Evolutionary conservation across 2,329 filamentous ascomycete genomes (phyloP).

Genomic region (Fragosphaeria purpurea): DNA sequence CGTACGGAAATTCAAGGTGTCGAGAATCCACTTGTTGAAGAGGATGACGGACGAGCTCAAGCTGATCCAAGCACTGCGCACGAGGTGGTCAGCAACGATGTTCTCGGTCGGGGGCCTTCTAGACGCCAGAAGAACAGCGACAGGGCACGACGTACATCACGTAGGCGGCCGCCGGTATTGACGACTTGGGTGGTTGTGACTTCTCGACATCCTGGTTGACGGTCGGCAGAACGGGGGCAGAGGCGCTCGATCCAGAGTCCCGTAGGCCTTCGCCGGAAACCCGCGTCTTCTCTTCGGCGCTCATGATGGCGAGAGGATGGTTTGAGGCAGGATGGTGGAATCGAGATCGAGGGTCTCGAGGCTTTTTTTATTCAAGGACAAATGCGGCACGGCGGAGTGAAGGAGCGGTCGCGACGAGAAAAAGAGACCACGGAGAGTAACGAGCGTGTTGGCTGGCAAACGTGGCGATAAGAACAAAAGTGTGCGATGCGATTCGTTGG

Average conservation of each 20-base stretch:
- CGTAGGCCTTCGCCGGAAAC: conserved; percentile 67
- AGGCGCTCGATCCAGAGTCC: conserved; percentile 30
- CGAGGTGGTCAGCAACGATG: not conserved
- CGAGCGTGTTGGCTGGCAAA: too few species aligned
- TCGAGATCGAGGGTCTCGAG: not conserved
- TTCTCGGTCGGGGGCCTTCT: not conserved
- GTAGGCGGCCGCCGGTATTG: conserved; percentile 76
- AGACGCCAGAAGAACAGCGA: not conserved
- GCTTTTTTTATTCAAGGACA: too few species aligned
- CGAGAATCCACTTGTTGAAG: conserved; percentile 98
- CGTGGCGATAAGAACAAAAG: too few species aligned
- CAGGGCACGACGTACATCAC: conserved; percentile 45
- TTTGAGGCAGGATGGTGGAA: not conserved
- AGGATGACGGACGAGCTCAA: conserved; percentile 91
- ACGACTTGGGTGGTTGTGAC: conserved; percentile 50
- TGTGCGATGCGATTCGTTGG: too few species aligned
- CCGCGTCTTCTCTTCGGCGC: conserved; percentile 69
- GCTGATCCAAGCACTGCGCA: conserved; percentile 72
- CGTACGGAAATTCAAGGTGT: conserved; percentile 70
- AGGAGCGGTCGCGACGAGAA: not conserved
- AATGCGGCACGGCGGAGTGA: not conserved
- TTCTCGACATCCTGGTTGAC: conserved; percentile 70
- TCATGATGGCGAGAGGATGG: conserved; percentile 36
- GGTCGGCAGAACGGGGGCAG: conserved; percentile 60
- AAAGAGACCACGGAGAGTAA: too few species aligned